These are phyloP conservation scores for Blastocystis sp. DNA, from an alignment of 352 stramenopile genomes.

Conservation along the genomic window DNA sequence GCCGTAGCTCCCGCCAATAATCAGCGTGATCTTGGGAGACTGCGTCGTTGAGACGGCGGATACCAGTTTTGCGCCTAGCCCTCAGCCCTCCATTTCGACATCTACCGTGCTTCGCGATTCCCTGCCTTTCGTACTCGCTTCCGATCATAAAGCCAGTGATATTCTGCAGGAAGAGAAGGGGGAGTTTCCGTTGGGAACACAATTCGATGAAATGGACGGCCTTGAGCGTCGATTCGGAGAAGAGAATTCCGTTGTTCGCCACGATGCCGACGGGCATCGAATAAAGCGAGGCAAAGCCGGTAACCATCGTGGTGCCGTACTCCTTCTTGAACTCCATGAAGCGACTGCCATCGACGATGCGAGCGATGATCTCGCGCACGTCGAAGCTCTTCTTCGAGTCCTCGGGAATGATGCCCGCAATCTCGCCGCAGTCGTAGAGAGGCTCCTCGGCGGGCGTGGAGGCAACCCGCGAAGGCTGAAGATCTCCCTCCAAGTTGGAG, in stretches of 20 bases:
- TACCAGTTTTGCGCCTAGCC: constrained; percentile 59
- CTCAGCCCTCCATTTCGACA: constrained; percentile 69
- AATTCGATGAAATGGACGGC: constrained; percentile 94
- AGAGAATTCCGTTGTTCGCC: constrained; percentile 96
- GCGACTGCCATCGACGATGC: constrained; percentile 89
- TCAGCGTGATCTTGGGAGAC: constrained; percentile 90
- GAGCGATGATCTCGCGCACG: constrained; percentile 87
- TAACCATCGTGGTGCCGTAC: constrained; percentile 93
- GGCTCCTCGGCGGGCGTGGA: constrained; percentile 81
- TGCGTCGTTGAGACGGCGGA: constrained; percentile 52
- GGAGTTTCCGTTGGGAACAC: constrained; percentile 89
- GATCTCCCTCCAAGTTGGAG: constrained; percentile 76
- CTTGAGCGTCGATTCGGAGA: constrained; percentile 86
- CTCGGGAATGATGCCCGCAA: constrained; percentile 87
- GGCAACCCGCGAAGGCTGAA: not conserved
- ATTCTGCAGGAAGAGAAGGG: constrained; percentile 96
- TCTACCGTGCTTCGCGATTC: constrained; percentile 90
- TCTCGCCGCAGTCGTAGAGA: constrained; percentile 84
- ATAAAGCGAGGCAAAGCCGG: constrained; percentile 89
- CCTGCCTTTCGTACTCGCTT: constrained; percentile 90
- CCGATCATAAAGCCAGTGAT: constrained; percentile 96
- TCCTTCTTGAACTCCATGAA: constrained; percentile 96
- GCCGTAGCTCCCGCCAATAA: constrained; percentile 92
- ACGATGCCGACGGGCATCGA: constrained; percentile 91
- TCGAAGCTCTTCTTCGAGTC: constrained; percentile 91